Conservation (phyloP, 2,329 filamentous ascomycete genomes). For the Orbilia javanica region DNA sequence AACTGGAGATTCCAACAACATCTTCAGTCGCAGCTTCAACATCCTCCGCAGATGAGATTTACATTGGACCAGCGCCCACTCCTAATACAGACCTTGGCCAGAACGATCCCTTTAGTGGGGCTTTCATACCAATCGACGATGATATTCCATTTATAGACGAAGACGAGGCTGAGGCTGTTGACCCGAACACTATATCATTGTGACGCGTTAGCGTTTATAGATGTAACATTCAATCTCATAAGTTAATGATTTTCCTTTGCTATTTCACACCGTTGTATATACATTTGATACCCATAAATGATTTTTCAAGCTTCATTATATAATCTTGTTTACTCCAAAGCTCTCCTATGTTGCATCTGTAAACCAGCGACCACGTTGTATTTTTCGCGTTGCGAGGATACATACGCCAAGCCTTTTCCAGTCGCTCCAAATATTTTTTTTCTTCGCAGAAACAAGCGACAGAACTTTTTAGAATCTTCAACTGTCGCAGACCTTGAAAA, state of each 20-base stretch:
- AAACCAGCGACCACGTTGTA: conserved; percentile 1
- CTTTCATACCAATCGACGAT: not conserved
- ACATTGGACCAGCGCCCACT: not conserved
- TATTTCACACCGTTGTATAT: not conserved
- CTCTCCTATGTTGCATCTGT: not conserved
- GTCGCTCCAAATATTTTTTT: conserved; percentile 52
- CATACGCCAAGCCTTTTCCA: conserved; percentile 20
- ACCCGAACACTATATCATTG: not conserved
- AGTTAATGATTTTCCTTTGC: not conserved
- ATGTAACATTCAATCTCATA: not conserved
- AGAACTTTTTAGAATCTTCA: conserved; percentile 19
- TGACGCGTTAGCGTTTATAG: not conserved
- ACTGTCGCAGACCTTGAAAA: not conserved
- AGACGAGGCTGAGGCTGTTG: not conserved
- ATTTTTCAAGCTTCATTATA: not conserved
- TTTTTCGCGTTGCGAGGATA: conserved; percentile 32
- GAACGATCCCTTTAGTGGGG: not conserved
- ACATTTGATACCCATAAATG: conserved; percentile 3
- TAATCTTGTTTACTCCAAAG: not conserved
- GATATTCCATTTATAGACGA: not conserved
- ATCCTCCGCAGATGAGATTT: not conserved
- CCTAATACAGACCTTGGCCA: not conserved
- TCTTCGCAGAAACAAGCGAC: conserved; percentile 30
- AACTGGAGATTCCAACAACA: not conserved
- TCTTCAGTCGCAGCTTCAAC: not conserved